Evolutionary conservation across 768 basidiomycete species (phyloP).

Genomic region (Tulasnella sp.): DNA sequence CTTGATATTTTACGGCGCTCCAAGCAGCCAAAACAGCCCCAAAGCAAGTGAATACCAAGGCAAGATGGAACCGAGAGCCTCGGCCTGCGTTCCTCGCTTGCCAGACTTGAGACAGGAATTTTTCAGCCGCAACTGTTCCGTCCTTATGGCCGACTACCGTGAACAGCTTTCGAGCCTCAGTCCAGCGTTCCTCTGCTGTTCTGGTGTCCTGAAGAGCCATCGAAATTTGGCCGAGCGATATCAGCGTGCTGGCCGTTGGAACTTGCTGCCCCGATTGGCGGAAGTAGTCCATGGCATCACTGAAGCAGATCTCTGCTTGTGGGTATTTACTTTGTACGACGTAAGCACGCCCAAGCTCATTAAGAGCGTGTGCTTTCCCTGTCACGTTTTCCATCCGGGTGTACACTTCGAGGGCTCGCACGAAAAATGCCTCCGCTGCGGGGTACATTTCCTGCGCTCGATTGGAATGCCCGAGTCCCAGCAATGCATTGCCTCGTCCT

Average conservation of each 20-base stretch:
- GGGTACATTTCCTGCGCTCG: not conserved
- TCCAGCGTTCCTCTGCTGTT: not conserved
- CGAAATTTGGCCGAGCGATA: not conserved
- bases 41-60: not conserved
- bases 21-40: not conserved
- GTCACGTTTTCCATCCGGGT: not conserved
- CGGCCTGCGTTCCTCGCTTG: not conserved
- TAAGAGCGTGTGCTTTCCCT: not conserved
- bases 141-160: not conserved
- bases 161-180: not conserved
- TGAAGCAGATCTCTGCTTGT: not conserved
- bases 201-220: not conserved
- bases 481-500: not conserved
- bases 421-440: not conserved
- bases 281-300: not conserved
- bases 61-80: not conserved
- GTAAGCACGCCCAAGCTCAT: not conserved
- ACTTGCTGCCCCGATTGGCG: not conserved
- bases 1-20: not conserved
- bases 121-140: not conserved
- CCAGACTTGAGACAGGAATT: not conserved
- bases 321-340: not conserved
- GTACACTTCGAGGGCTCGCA: not conserved
- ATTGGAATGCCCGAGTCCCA: not conserved
- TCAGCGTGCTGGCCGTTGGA: not conserved